Percentiles rank a stretch among this genome's conserved stretches.
These are phyloP conservation scores for Centaurea solstitialis DNA, from an alignment of 129 eudicot species.

Conservation along the genomic window DNA sequence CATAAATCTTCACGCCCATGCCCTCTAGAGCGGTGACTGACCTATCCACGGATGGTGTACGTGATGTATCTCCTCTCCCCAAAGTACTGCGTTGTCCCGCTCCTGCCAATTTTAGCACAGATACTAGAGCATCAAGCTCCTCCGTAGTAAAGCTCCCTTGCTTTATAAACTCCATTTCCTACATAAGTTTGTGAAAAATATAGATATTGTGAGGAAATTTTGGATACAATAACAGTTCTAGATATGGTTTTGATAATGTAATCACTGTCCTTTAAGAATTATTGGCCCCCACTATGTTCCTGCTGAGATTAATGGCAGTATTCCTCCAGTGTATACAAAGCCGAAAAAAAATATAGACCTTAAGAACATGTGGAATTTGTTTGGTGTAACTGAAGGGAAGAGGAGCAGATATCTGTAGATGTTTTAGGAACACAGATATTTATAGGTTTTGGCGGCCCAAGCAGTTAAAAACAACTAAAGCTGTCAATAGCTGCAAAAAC, in stretches of 20 bases:
- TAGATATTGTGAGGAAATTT: neutral
- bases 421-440: neutral
- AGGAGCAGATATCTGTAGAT: neutral
- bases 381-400: neutral
- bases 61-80: constrained; percentile 52
- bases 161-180: constrained; percentile 98
- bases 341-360: neutral
- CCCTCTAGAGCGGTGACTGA: constrained; percentile 76
- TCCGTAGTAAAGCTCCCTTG: constrained; percentile 64
- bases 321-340: neutral
- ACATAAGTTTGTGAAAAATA: constrained; percentile 19
- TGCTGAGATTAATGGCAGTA: neutral
- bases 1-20: constrained; percentile 88
- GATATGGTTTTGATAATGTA: constrained; percentile 3
- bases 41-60: constrained; percentile 43
- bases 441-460: neutral
- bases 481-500: neutral
- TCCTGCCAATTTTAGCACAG: constrained; percentile 73
- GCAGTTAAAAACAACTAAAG: neutral
- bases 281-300: neutral
- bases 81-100: constrained; percentile 53
- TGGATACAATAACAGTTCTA: neutral
- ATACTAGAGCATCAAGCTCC: constrained; percentile 89
- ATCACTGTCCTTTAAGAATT: neutral
- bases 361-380: constrained; percentile 4